Evolutionary conservation across 2,329 filamentous ascomycete genomes (phyloP), one percentile per base, ranked within the genome.

Genomic region (Fusarium pseudoanthophilum): DNA sequence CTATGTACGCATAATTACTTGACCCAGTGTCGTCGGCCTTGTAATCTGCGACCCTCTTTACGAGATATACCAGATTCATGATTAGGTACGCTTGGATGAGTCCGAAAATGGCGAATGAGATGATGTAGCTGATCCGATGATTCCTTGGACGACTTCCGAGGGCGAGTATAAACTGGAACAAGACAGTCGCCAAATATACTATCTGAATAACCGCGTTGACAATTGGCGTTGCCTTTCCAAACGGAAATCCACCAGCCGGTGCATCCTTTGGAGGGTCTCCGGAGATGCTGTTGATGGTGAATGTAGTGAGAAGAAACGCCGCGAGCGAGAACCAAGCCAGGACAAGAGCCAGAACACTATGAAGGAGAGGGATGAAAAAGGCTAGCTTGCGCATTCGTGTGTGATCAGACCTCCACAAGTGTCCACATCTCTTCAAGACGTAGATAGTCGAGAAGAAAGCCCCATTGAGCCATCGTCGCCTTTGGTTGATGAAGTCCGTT

Each of bases 151-250:
- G 39, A 8, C 60, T 67, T 18, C 71, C 71, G 0, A 73, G 36
- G 0, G 71, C 71, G 0, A 73, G 53, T 18, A 73, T 60, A 4
- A 70, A 73, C 45, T 73, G 71, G 4, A 72, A 51, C 0, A 73
- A 9, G 0, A 73, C 26, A 1, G 63, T 67, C 0, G 59, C 69
- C 0, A 67, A 2, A 20, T 73, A 73, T 1, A 70, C 42, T 2
- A 63, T 61, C 14, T 64, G 64, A 3, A 73, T 39, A 0, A 72
- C 24, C 0, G 66, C 42, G 2, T 73, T 73, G 0, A 72, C 48
- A 1, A 61, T 45, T 0, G 66, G 69, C 2, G 65, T 73, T 9
- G 62, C 66, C 2, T 69, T 63, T 3, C 71, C 71, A 13, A 73
- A 73, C 0, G 71, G 71, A 11, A 68, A 72, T 4, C 65, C 60